A percentile compares a stretch with the other conserved stretches of the same genome.
Conservation (phyloP, 495 filamentous ascomycete species). For the Podospora comata region DNA sequence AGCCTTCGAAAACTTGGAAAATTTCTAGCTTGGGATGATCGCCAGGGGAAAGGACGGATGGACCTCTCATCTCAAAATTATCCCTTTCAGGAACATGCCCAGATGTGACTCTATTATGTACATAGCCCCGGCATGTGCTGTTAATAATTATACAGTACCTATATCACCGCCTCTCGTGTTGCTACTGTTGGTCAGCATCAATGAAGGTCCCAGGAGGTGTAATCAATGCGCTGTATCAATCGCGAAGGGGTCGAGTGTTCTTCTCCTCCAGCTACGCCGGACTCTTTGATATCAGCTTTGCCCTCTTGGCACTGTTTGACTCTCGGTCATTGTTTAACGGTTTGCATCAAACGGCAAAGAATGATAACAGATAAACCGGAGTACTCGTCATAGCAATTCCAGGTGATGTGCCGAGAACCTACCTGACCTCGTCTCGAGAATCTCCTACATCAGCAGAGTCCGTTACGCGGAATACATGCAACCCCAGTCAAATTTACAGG, state of each 20-base stretch:
- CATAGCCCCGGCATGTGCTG: too few species aligned
- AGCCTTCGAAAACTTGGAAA: constrained; percentile 7
- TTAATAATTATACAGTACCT: too few species aligned
- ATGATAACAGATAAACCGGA: background rate
- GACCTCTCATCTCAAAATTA: background rate
- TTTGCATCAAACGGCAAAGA: background rate
- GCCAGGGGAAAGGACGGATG: background rate
- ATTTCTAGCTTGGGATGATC: constrained; percentile 9
- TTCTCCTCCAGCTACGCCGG: background rate
- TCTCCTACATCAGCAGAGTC: background rate
- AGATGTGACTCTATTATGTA: background rate
- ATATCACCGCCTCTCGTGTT: background rate
- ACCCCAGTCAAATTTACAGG: constrained; percentile 1
- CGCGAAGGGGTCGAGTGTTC: background rate
- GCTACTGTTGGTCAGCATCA: background rate
- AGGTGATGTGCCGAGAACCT: background rate
- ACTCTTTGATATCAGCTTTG: background rate
- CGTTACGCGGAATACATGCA: background rate
- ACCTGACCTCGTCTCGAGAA: background rate
- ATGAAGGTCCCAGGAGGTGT: too few species aligned
- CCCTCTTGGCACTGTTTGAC: background rate
- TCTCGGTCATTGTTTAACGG: background rate
- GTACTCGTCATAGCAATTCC: too few species aligned
- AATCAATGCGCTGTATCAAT: background rate
- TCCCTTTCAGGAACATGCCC: too few species aligned